Conservation (phyloP, 176 grass and related monocot genomes). For the Dendrocalamus sinicus region DNA sequence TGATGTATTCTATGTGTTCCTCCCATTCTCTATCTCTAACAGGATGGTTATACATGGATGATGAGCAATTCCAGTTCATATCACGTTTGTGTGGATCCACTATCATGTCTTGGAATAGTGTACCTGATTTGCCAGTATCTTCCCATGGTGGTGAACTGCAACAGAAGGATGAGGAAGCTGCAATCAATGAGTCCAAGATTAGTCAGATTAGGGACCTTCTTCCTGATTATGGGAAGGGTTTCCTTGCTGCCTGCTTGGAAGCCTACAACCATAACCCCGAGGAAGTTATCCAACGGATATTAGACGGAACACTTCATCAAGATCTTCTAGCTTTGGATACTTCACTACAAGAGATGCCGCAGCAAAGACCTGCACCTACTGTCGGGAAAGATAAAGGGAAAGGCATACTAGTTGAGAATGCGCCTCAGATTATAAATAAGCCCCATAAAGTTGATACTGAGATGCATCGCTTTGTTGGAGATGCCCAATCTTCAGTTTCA, state of each 20-base stretch:
- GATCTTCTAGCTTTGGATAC: constrained; percentile 84
- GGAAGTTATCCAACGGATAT: constrained; percentile 90
- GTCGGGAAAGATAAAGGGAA: constrained; percentile 82
- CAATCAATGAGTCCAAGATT: constrained; percentile 85
- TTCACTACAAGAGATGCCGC: constrained; percentile 74
- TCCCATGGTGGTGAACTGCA: constrained; percentile 53
- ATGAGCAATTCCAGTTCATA: constrained; percentile 81
- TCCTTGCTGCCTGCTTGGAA: constrained; percentile 88
- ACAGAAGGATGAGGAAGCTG: constrained; percentile 76
- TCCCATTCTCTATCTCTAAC: constrained; percentile 45
- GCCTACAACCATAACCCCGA: constrained; percentile 85
- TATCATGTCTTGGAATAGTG: constrained; percentile 51
- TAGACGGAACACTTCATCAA: constrained; percentile 90
- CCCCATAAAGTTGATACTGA: constrained; percentile 41
- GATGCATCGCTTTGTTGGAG: constrained; percentile 37
- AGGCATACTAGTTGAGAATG: constrained; percentile 65
- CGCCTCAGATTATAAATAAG: constrained; percentile 38
- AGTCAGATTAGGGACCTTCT: constrained; percentile 96
- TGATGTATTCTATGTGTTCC: constrained; percentile 30
- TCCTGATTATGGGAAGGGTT: constrained; percentile 90
- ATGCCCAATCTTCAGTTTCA: constrained; percentile 55
- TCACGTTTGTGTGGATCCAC: constrained; percentile 61
- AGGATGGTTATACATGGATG: constrained; percentile 93
- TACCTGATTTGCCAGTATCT: constrained; percentile 58
- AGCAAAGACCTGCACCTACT: constrained; percentile 50